Conservation (phyloP, 495 filamentous ascomycete species). For the Paragyromitra xinjiangensis region DNA sequence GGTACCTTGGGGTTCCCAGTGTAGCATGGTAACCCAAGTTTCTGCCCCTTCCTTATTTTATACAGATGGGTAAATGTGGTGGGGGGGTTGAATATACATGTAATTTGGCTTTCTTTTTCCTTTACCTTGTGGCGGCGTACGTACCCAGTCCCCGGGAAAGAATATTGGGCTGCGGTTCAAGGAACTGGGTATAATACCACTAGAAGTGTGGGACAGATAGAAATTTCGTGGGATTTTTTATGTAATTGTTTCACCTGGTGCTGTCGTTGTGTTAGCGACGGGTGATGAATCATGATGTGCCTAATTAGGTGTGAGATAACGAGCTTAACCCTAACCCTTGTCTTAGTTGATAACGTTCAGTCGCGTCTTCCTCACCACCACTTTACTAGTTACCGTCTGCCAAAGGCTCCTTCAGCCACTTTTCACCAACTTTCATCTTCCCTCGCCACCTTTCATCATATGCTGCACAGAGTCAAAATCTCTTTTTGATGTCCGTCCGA, state of each 20-base stretch:
- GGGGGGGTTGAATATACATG: no score
- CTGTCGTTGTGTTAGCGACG: not conserved
- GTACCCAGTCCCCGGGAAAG: no score
- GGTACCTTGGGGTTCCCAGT: no score
- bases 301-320: no score
- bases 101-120: no score
- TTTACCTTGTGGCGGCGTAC: no score
- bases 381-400: not conserved
- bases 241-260: not conserved
- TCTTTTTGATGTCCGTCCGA: slow-evolving; percentile 56
- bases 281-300: not conserved
- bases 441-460: not conserved
- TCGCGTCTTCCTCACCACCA: slow-evolving; percentile 35
- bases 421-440: not conserved
- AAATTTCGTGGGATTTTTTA: not conserved
- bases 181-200: not conserved
- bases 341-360: not conserved
- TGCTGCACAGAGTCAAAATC: not conserved
- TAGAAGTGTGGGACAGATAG: no score
- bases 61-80: no score
- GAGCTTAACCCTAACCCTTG: slow-evolving; percentile 28
- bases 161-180: no score
- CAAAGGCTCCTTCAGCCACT: not conserved
- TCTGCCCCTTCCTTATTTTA: no score
- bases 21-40: no score